Evolutionary conservation across 129 eudicot species (phyloP), one percentile per base, ranked within the genome.

Genomic region (Helianthus tuberosus): DNA sequence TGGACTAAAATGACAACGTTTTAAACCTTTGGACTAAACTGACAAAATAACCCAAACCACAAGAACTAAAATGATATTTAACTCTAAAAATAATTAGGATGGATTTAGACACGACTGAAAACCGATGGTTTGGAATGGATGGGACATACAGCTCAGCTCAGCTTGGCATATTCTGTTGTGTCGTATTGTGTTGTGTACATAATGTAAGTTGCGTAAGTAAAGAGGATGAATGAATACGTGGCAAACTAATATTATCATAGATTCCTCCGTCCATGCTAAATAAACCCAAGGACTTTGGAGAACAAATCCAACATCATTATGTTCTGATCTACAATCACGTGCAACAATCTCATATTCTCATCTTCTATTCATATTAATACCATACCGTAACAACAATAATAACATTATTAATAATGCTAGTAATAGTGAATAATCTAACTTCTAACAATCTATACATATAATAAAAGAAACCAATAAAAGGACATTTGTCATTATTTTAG

Each of bases 211-310:
- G 41, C 10, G 59, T 74, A 48, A 61, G 17, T 32, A 46, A 55
- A 54, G 8, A 76, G 61, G 68, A 76, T 76, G 50, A 54, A 67
- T 44, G 47, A 15, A 39, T 39, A 39, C 35, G 57, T 76, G 74
- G 15, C 61, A 57, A 10, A 50, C 44, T 43, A 55, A 11, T 46
- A 0, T 61, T 27, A 59, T 58, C 44, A 46, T 69, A 44, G 65
- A 76, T 69, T 48, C 81, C 71, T 64, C 41, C 9, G 15, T 32
- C 41, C 15, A 75, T 64, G 20, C 81, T 60, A 69, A 27, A 27
- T 0, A 23, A 68, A 48, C 75, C 75, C 81, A 77, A 68, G 41
- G 46, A 20, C 23, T 49, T 69, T 60, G 76, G 81, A 77, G 65
- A 20, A 20, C 23, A 20, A 20, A 20, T 20, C 23, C 23, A 49